These are phyloP conservation scores for Gossypium raimondii DNA, from an alignment of 345 rosid genomes.

Conservation along the genomic window DNA sequence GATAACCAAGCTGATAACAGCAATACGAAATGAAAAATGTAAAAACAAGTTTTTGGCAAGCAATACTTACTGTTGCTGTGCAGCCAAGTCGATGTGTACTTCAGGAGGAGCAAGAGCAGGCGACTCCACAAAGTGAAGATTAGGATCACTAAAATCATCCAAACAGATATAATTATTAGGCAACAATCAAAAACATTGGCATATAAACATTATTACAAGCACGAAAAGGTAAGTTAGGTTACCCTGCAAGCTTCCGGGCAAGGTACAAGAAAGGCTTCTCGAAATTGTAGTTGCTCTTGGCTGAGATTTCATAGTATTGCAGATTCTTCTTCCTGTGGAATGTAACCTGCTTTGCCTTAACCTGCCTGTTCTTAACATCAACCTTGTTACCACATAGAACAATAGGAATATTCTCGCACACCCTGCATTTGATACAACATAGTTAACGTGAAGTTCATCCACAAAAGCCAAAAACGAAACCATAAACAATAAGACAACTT, in stretches of 20 bases:
- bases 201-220: not conserved
- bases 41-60: not conserved
- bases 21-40: not conserved
- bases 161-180: constrained; percentile 5
- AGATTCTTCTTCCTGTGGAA: constrained; percentile 95
- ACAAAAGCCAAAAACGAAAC: not conserved
- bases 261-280: constrained; percentile 94
- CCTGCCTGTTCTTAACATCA: constrained; percentile 94
- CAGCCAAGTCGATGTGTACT: constrained; percentile 71
- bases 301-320: constrained; percentile 88
- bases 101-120: constrained; percentile 94
- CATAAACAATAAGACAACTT: not conserved
- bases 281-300: constrained; percentile 89
- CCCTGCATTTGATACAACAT: constrained; percentile 35
- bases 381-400: constrained; percentile 93
- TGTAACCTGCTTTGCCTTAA: constrained; percentile 85
- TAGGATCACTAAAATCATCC: constrained; percentile 47
- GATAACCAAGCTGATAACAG: not conserved
- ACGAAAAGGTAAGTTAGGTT: not conserved
- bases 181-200: not conserved
- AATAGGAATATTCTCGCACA: constrained; percentile 86
- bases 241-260: constrained; percentile 89
- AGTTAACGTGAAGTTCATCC: not conserved
- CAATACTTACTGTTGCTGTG: constrained; percentile 78
- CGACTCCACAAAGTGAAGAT: constrained; percentile 92